Evolutionary conservation across 345 rosid genomes (phyloP).

Genomic region (Microcos paniculata): DNA sequence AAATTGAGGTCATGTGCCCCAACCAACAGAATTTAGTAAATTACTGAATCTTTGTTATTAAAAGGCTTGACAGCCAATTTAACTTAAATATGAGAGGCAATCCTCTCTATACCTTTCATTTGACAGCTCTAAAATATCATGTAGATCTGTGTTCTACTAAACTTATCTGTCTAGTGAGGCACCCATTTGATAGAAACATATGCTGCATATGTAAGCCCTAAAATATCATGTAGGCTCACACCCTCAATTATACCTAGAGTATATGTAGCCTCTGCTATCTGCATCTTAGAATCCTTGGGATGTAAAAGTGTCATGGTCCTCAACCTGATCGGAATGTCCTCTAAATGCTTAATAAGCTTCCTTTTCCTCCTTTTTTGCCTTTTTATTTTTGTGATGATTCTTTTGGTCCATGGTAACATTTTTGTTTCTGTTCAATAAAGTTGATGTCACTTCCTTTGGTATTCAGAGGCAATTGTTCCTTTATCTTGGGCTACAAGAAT

Average conservation of each 20-base stretch:
- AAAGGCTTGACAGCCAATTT: not conserved
- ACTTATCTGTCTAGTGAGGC: not conserved
- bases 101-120: not conserved
- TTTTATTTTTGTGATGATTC: not conserved
- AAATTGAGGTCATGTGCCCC: too few relatives aligned
- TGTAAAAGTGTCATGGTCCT: not conserved
- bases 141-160: not conserved
- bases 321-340: not conserved
- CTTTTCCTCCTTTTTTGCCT: not conserved
- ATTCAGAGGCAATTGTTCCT: slow-evolving; percentile 75
- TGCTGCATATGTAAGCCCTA: not conserved
- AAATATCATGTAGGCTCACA: not conserved
- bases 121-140: not conserved
- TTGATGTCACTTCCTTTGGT: slow-evolving; percentile 29
- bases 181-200: not conserved
- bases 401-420: slow-evolving; percentile 1
- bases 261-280: not conserved
- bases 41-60: not conserved
- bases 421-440: slow-evolving; percentile 21
- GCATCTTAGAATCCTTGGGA: not conserved
- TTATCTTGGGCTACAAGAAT: slow-evolving; percentile 84
- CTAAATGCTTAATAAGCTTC: not conserved
- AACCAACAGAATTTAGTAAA: not conserved
- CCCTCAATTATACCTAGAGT: not conserved
- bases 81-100: not conserved